These are phyloP conservation scores for Penicillium daleae DNA, from an alignment of 495 filamentous ascomycete genomes.

Conservation along the genomic window DNA sequence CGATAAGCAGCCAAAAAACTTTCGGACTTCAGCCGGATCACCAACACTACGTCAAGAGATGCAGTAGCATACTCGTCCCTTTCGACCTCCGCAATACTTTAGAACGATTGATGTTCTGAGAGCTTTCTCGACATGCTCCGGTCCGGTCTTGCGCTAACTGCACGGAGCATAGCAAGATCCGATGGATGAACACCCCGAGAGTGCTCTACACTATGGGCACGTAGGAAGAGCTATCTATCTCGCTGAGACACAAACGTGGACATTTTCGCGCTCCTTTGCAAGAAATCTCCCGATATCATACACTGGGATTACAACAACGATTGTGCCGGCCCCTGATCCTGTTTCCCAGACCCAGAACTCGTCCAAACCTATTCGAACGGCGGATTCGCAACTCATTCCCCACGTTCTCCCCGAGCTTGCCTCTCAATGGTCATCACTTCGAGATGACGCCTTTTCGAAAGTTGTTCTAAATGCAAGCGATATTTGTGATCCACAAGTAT, in stretches of 20 bases:
- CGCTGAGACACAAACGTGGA: slow-evolving; percentile 57
- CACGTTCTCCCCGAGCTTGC: slow-evolving; percentile 44
- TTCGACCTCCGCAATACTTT: not conserved
- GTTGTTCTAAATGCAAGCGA: slow-evolving; percentile 32
- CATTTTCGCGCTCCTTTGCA: slow-evolving; percentile 50
- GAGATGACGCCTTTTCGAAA: slow-evolving; percentile 38
- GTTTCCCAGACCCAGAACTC: slow-evolving; percentile 17
- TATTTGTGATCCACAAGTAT: slow-evolving; percentile 42
- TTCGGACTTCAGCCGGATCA: slow-evolving; percentile 4
- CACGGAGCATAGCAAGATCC: slow-evolving; percentile 49
- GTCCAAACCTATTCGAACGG: slow-evolving; percentile 17
- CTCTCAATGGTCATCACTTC: slow-evolving; percentile 36
- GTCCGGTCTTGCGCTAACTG: slow-evolving; percentile 30
- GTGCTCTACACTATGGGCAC: slow-evolving; percentile 69
- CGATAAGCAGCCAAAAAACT: slow-evolving; percentile 31
- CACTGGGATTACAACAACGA: slow-evolving; percentile 40
- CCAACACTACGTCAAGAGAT: not conserved
- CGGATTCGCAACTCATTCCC: slow-evolving; percentile 28
- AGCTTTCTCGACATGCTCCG: slow-evolving; percentile 44
- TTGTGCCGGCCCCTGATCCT: slow-evolving; percentile 29
- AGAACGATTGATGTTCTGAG: not conserved
- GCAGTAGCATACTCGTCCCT: not conserved
- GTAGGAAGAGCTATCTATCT: slow-evolving; percentile 61
- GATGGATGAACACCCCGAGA: slow-evolving; percentile 62
- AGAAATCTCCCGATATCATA: slow-evolving; percentile 33